These are phyloP conservation scores for Mariannaea elegans DNA, from an alignment of 2,329 filamentous ascomycete genomes.

Conservation along the genomic window DNA sequence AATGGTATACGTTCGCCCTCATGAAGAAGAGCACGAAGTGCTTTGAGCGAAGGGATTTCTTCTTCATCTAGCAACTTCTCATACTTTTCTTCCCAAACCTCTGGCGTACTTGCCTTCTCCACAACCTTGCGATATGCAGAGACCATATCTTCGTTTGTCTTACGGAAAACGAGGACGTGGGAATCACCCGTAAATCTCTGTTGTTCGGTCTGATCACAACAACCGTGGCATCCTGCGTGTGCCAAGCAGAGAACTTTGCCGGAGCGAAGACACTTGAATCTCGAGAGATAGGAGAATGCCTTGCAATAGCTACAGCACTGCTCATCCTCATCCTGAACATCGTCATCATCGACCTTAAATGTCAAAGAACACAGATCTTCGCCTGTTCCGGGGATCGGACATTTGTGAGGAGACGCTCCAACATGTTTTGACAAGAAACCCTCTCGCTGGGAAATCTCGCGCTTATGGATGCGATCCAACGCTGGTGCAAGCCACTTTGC, in stretches of 20 bases:
- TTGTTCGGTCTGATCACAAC: constrained; percentile 74
- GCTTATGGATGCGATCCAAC: constrained; percentile 77
- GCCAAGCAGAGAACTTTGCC: constrained; percentile 84
- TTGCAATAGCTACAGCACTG: constrained; percentile 96
- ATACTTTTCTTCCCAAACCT: constrained; percentile 90
- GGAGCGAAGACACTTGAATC: constrained; percentile 84
- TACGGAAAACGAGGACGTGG: constrained; percentile 81
- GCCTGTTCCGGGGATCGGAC: constrained; percentile 54
- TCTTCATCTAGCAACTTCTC: constrained; percentile 85
- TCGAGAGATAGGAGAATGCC: constrained; percentile 87
- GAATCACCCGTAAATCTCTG: constrained; percentile 74
- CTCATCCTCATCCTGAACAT: constrained; percentile 90
- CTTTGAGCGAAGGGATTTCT: constrained; percentile 84
- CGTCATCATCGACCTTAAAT: constrained; percentile 73
- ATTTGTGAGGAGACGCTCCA: constrained; percentile 62
- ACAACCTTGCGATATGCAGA: constrained; percentile 77
- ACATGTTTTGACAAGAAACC: constrained; percentile 74
- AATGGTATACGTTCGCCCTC: constrained; percentile 98
- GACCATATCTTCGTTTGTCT: constrained; percentile 75
- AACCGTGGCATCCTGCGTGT: constrained; percentile 82
- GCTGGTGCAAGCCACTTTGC: constrained; percentile 96
- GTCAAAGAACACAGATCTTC: constrained; percentile 65
- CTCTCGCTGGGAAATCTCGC: constrained; percentile 75
- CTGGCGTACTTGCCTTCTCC: constrained; percentile 86
- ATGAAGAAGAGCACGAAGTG: constrained; percentile 81